A percentile compares a stretch with the other conserved stretches of the same genome.
These are phyloP conservation scores for Starmerella geochares DNA, from an alignment of 805 yeast genomes.

Conservation along the genomic window DNA sequence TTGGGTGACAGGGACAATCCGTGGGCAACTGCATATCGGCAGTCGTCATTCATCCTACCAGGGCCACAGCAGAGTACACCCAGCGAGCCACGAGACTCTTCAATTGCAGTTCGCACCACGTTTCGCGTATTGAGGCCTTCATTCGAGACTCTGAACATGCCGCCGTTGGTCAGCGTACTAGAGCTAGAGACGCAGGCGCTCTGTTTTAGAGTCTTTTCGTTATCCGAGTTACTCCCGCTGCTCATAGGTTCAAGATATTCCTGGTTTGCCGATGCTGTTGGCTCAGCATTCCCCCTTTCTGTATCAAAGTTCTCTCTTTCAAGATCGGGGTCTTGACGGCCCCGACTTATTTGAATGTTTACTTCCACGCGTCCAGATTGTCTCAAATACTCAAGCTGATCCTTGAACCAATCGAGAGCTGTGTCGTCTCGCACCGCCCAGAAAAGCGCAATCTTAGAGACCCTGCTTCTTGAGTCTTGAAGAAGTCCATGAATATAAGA, in stretches of 20 bases:
- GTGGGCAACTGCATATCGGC: slow-evolving; percentile 41
- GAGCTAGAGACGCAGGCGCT: neutral
- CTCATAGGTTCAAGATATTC: neutral
- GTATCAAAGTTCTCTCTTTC: neutral
- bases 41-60: slow-evolving; percentile 45
- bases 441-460: slow-evolving; percentile 34
- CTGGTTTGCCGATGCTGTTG: neutral
- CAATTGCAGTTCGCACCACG: slow-evolving; percentile 34
- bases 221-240: neutral
- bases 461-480: neutral
- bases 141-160: too few relatives aligned
- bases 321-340: neutral
- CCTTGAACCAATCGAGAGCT: slow-evolving; percentile 41
- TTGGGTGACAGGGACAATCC: slow-evolving; percentile 35
- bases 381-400: slow-evolving; percentile 34
- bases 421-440: slow-evolving; percentile 55
- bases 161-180: neutral
- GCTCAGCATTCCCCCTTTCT: neutral
- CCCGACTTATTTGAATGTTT: slow-evolving; percentile 8
- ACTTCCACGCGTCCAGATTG: slow-evolving; percentile 8
- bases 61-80: slow-evolving; percentile 59
- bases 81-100: slow-evolving; percentile 37
- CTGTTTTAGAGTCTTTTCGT: neutral
- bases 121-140: neutral
- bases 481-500: slow-evolving; percentile 35